Conservation (phyloP, 140 eudicot genomes). For the Ambrosia hybrid region DNA sequence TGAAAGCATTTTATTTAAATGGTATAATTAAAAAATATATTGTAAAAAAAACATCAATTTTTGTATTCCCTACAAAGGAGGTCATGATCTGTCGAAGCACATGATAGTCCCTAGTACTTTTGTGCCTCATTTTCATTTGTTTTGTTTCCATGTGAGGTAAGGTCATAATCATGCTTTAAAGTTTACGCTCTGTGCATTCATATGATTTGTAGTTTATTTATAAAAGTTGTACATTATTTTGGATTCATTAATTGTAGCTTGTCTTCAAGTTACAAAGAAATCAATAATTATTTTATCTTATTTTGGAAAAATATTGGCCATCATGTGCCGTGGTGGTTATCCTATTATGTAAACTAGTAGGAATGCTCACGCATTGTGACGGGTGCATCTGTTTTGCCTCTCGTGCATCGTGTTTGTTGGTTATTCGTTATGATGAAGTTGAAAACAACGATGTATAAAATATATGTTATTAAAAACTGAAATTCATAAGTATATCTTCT, state of each 20-base stretch:
- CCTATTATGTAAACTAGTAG: neutral
- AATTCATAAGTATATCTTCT: no score
- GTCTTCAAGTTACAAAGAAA: slow-evolving; percentile 7
- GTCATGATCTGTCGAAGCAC: slow-evolving; percentile 36
- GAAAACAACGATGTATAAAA: no score
- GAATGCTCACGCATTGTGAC: no score
- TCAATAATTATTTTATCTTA: neutral
- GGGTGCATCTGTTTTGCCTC: no score
- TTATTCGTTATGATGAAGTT: no score
- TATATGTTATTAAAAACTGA: no score
- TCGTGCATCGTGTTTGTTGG: no score
- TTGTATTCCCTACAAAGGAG: slow-evolving; percentile 31
- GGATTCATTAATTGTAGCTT: slow-evolving; percentile 2
- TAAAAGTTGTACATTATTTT: neutral
- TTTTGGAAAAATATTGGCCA: neutral
- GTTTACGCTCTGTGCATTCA: slow-evolving; percentile 17
- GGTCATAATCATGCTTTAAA: slow-evolving; percentile 24
- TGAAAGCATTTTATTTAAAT: neutral
- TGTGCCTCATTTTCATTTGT: slow-evolving; percentile 30
- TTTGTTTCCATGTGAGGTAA: slow-evolving; percentile 25
- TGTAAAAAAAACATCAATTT: neutral
- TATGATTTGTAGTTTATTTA: slow-evolving; percentile 20
- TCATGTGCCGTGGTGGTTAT: neutral
- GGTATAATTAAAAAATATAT: neutral
- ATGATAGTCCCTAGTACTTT: slow-evolving; percentile 26